Conservation (phyloP, 2,329 filamentous ascomycete species). For the Exserohilum turcica region DNA sequence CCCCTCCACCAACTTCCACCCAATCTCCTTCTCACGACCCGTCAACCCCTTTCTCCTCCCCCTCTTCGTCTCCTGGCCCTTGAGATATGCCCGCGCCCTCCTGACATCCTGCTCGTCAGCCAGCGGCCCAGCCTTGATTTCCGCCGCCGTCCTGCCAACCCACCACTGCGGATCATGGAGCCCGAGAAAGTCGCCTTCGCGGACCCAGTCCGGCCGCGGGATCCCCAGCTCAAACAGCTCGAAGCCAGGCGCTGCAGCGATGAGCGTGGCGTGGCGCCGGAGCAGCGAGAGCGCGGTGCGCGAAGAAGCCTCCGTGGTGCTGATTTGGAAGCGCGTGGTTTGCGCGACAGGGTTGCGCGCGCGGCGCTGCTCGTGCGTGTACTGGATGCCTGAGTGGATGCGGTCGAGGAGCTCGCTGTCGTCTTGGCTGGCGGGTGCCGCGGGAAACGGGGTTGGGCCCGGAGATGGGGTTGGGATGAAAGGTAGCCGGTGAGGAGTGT, state of each 20-base stretch:
- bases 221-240: conserved; percentile 11
- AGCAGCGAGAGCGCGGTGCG: background rate
- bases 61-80: conserved; percentile 6
- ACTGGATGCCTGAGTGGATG: conserved; percentile 6
- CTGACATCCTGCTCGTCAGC: conserved; percentile 11
- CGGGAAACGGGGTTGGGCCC: background rate
- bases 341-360: conserved; percentile 1
- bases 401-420: conserved; percentile 5
- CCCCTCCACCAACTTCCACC: conserved; percentile 17
- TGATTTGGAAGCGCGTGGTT: conserved; percentile 13
- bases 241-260: background rate
- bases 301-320: background rate
- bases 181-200: background rate
- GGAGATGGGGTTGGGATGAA: background rate
- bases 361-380: background rate
- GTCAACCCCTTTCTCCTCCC: background rate
- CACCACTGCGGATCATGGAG: conserved; percentile 20
- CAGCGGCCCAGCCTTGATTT: conserved; percentile 18
- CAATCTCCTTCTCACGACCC: conserved; percentile 1
- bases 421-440: background rate
- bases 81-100: background rate
- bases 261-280: conserved; percentile 1
- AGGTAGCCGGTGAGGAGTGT: too few relatives aligned
- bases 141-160: conserved; percentile 9
- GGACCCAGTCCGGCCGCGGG: conserved; percentile 7